A percentile compares a stretch with the other conserved stretches of the same genome.
These are phyloP conservation scores for Acidomyces sp. DNA, from an alignment of 495 filamentous ascomycete genomes.

Conservation along the genomic window DNA sequence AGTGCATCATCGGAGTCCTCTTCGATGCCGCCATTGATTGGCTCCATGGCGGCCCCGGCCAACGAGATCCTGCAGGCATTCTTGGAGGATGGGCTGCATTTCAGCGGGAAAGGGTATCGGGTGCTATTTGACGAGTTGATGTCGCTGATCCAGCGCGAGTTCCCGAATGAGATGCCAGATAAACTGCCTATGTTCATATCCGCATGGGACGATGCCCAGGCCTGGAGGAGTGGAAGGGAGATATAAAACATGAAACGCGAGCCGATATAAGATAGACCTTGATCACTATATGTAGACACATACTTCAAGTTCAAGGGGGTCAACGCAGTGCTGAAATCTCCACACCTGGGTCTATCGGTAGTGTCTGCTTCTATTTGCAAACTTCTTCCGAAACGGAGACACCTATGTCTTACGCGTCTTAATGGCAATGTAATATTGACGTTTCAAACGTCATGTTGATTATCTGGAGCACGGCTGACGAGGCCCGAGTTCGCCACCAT, in stretches of 20 bases:
- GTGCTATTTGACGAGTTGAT: slow-evolving; percentile 45
- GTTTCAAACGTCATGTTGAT: no score
- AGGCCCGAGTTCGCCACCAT: no score
- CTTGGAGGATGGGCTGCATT: slow-evolving; percentile 54
- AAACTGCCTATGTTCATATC: slow-evolving; percentile 41
- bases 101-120: slow-evolving; percentile 46
- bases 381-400: no score
- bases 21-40: neutral
- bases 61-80: slow-evolving; percentile 33
- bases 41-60: slow-evolving; percentile 15
- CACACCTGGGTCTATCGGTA: no score
- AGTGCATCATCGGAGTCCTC: neutral
- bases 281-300: no score
- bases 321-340: no score
- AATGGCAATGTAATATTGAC: no score
- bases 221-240: slow-evolving; percentile 9
- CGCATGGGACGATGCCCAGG: slow-evolving; percentile 31
- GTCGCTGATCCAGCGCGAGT: slow-evolving; percentile 38
- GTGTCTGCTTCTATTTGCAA: no score
- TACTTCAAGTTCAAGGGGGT: no score
- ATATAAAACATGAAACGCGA: neutral
- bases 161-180: slow-evolving; percentile 47
- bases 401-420: no score
- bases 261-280: no score
- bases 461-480: no score